Evolutionary conservation across 2,329 filamentous ascomycete species (phyloP), one percentile per base, ranked within the genome.

Genomic region (Pseudogymnoascus sp.): DNA sequence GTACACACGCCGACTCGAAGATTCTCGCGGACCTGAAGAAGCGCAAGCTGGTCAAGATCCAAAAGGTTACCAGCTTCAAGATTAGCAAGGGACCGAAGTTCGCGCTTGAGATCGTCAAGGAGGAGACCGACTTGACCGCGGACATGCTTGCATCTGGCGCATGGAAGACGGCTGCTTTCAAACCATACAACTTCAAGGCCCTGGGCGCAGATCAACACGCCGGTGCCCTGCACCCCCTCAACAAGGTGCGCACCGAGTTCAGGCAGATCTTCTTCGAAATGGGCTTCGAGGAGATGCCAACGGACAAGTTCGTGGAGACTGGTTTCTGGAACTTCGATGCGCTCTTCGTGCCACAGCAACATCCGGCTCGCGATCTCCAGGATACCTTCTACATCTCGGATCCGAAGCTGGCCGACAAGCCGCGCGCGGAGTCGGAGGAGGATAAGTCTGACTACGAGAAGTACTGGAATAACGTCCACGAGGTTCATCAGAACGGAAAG

Each of bases 291-390:
- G 94, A 99, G 80, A 97, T 99, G 94, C 90, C 92, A 12, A 97
- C 93, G 58, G 88, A 89, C 77, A 86, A 90, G 74, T 97, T 87
- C 73, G 92, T 97, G 65, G 94, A 99, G 78, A 93, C 92, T 11
- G 92, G 93, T 54, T 97, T 97, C 86, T 99, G 94, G 92, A 97
- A 97, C 77, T 97, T 97, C 75, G 93, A 97, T 72, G 86, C 92
- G 22, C 90, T 99, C 65, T 97, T 93, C 75, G 93, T 97, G 60
- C 93, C 93, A 30, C 94, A 96, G 77, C 94, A 99, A 81, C 94
- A 99, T 75, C 94, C 94, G 59, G 94, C 94, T 63, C 90, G 94
- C 73, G 94, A 99, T 74, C 82, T 97, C 67, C 94, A 99, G 81
- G 94, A 99, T 72, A 97, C 94, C 61, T 97, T 97, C 80, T 99